These are phyloP conservation scores for Lodderomyces parapsilosis DNA, from an alignment of 1,139 yeast species.

Conservation along the genomic window DNA sequence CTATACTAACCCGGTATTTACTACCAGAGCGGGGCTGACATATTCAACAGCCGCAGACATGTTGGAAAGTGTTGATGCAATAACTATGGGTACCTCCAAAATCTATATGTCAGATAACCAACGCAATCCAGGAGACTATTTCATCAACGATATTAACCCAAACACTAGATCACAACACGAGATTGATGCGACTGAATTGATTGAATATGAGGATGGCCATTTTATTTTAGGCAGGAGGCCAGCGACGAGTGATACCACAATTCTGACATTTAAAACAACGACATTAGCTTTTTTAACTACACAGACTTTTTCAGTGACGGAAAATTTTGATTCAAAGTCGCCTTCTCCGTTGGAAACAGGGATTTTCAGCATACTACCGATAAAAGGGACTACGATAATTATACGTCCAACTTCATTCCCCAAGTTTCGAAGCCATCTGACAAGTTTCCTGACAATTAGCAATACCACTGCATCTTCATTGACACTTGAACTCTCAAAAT, in stretches of 20 bases:
- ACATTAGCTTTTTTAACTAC: not conserved
- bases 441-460: not conserved
- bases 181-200: not conserved
- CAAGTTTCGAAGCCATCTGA: not conserved
- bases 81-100: not conserved
- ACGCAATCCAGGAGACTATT: not conserved
- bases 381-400: constrained; percentile 7
- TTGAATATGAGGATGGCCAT: constrained; percentile 6
- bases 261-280: constrained; percentile 3
- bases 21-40: not conserved
- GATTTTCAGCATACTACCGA: constrained; percentile 6
- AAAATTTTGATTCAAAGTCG: too few species aligned
- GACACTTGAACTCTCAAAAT: not conserved
- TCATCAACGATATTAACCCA: not conserved
- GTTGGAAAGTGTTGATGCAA: not conserved
- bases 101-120: not conserved
- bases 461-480: not conserved
- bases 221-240: constrained; percentile 3
- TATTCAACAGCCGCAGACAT: not conserved
- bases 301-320: not conserved
- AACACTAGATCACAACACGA: not conserved
- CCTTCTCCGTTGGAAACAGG: not conserved
- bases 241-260: not conserved
- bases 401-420: constrained; percentile 3
- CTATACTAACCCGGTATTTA: not conserved